Evolutionary conservation across 2,329 filamentous ascomycete species (phyloP), one percentile per base, ranked within the genome.

Genomic region (Reticulascus tulasneorum): DNA sequence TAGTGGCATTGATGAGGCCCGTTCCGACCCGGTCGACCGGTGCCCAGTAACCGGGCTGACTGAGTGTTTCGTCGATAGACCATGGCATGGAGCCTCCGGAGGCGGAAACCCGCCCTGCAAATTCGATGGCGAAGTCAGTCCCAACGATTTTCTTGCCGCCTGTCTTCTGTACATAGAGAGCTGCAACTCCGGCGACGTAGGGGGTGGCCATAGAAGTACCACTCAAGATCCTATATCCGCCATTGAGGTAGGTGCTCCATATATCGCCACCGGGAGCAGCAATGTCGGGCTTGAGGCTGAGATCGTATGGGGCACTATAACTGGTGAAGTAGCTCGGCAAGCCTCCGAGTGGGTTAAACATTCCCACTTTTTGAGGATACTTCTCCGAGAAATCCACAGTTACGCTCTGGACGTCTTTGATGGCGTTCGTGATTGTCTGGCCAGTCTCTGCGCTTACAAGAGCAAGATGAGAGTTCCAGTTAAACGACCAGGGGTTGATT

Each of bases 141-240:
- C 57, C 58, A 23, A 60, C 48, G 6, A 45, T 37, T 5, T 37
- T 38, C n/a, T 54, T 54, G 11, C 58, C 55, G 9, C 59, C 59
- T 29, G 52, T 38, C 16, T 45, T 47, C 7, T 52, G 44, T 33
- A 61, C 52, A 25, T 56, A 62, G n/a, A 63, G 53, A 5, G 55
- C 58, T 18, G 52, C 50, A 22, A 59, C 54, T 28, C 57, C 64
- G 15, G 71, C 69, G 5, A 64, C 58, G 19, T 71, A 53, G n/a
- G 72, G 67, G 42, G 63, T 62, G 8, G 71, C 64, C 72, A 77
- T 77, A 2, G 69, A 75, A 1, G 73, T 78, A 9, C 74, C 73
- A 15, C 64, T 69, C 16, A 72, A 55, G 13, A 75, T 63, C 23
- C 62, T 66, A 40, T 76, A 77, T 6, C 53, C 45, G 8, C 62